Percentiles rank a stretch among this genome's conserved stretches.
Evolutionary conservation across 192 early-diverging fungal genomes (phyloP).

Genomic region (Backusella macrospora): DNA sequence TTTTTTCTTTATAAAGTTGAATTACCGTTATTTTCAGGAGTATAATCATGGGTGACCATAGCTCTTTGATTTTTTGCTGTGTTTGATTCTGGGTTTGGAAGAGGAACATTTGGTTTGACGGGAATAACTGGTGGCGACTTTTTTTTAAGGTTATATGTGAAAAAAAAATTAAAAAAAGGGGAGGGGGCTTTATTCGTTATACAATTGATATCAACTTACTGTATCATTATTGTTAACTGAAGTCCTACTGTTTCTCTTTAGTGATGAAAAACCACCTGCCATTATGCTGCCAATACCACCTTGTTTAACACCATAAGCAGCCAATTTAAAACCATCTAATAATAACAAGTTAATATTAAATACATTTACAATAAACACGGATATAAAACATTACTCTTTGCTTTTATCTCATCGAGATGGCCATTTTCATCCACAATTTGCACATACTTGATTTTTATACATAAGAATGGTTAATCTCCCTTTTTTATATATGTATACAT

Average conservation of each 20-base stretch:
- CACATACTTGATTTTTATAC: slow-evolving; percentile 5
- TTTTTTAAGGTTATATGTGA: not conserved
- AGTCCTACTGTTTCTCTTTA: slow-evolving; percentile 50
- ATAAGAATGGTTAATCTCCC: slow-evolving; percentile 6
- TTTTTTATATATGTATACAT: not conserved
- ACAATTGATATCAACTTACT: not conserved
- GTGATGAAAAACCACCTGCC: slow-evolving; percentile 66
- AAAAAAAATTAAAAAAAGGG: not conserved
- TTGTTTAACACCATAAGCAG: slow-evolving; percentile 76
- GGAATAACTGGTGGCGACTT: slow-evolving; percentile 9
- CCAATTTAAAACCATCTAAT: slow-evolving; percentile 58
- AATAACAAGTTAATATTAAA: not conserved
- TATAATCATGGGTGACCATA: slow-evolving; percentile 49
- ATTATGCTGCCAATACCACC: slow-evolving; percentile 77
- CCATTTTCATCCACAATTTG: slow-evolving; percentile 17
- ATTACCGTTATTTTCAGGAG: slow-evolving; percentile 50
- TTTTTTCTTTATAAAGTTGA: not conserved
- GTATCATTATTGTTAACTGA: slow-evolving; percentile 13
- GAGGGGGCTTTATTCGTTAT: not conserved
- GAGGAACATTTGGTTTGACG: not conserved
- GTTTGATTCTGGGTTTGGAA: slow-evolving; percentile 8
- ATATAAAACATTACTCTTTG: not conserved
- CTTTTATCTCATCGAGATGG: slow-evolving; percentile 16
- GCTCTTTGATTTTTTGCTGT: slow-evolving; percentile 41
- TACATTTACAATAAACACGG: not conserved